Evolutionary conservation across 768 basidiomycete genomes (phyloP), one percentile per base, ranked within the genome.

Genomic region (Hericium coralloides): DNA sequence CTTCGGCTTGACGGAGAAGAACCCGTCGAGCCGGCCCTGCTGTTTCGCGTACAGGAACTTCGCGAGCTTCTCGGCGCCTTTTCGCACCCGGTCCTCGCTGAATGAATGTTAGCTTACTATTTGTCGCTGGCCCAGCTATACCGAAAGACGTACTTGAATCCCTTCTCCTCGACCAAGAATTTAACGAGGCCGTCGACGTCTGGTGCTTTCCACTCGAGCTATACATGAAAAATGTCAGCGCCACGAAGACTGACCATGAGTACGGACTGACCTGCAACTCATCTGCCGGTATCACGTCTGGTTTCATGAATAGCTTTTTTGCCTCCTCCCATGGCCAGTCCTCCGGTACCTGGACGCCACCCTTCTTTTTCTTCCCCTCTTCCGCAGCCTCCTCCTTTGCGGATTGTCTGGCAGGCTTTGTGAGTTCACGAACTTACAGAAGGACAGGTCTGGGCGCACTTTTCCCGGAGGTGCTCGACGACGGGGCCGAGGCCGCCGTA

Each of bases 271-370:
- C 94, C 74, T 97, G 89, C 23, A 98, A 68, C 63, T 98, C 79
- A 49, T 86, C 84, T 2, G 92, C 87, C 23, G 92, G 88, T 8
- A 83, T 74, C 20, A 99, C 95, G 58, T 97, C 92, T 2, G 97
- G 97, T 52, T 87, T 82, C 71, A 86, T 71, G 66, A 99, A 99
- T 23, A 99, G 66, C 68, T 85, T 79, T 72, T 94, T 94, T 38
- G 97, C 97, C 60, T 93, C 87, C 69, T 95, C 84, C 91, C 92
- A 98, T 50, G 92, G 92, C 95, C 95, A 99, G 58, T 95, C 85
- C 48, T 94, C 94, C 0, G 97, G 95, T 38, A 98, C 78, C 18
- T 79, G 75, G 52, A 94, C 74, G 0, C 84, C 84, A 7, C 89
- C 92, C 50, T 86, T 90, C 64, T 83, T 85, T 61, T 83, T 84